A percentile compares a stretch with the other conserved stretches of the same genome.
phyloP scores from a whole-genome alignment of 345 rosid genomes.

The Aethionema arabicum region DNA sequence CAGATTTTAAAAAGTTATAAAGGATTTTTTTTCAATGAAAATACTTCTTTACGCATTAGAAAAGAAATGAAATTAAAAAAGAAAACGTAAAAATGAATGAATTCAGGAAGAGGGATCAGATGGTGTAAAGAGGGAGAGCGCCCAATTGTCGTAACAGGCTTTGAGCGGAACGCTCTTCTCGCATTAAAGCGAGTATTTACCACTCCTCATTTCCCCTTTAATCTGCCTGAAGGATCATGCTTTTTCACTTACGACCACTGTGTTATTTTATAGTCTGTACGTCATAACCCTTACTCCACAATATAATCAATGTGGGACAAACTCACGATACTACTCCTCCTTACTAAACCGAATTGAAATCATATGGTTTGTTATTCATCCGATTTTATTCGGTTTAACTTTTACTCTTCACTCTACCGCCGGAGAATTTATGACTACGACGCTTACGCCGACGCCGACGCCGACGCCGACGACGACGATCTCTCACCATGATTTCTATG shows the following conservation, averaged over 20 bases:
- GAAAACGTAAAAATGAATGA: not conserved
- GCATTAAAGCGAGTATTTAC: constrained; percentile 4
- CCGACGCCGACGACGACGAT: constrained; percentile 51
- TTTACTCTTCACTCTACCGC: too few species aligned
- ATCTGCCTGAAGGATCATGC: constrained; percentile 24
- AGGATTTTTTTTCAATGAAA: too few species aligned
- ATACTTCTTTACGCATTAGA: too few species aligned
- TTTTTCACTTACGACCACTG: not conserved
- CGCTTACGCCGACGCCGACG: too few species aligned
- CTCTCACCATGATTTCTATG: constrained; percentile 56
- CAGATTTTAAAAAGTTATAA: too few species aligned
- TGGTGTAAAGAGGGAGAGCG: constrained; percentile 11
- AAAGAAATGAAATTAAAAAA: too few species aligned
- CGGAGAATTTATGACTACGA: constrained; percentile 39
- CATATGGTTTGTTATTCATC: too few species aligned
- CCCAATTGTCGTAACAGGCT: constrained; percentile 28
- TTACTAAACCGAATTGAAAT: not conserved
- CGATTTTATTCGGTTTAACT: too few species aligned
- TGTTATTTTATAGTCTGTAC: not conserved
- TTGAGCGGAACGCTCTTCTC: constrained; percentile 17
- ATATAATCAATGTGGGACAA: constrained; percentile 10
- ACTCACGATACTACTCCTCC: not conserved
- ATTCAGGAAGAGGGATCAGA: constrained; percentile 19
- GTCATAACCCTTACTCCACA: not conserved
- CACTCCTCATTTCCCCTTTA: constrained; percentile 24